Evolutionary conservation across 2,329 filamentous ascomycete species (phyloP).

Genomic region (Aspergillus sp.): DNA sequence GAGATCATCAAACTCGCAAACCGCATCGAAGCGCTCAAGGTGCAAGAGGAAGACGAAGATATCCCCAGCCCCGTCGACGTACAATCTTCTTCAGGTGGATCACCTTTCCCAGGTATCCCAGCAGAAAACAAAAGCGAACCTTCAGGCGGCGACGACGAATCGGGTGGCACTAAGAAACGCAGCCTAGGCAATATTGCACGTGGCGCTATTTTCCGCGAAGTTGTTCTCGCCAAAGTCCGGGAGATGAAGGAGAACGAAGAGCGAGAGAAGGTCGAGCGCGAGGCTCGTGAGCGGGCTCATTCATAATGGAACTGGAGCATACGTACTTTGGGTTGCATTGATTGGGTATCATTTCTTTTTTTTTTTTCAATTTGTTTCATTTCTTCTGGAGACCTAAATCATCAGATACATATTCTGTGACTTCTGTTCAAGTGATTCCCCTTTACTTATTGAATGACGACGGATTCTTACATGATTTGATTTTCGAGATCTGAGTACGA

Average conservation of each 20-base stretch:
- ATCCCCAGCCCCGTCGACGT: slow-evolving; percentile 59
- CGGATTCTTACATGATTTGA: slow-evolving; percentile 3
- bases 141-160: slow-evolving; percentile 21
- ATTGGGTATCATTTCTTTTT: slow-evolving; percentile 4
- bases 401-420: slow-evolving; percentile 24
- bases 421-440: slow-evolving; percentile 36
- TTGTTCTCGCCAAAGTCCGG: slow-evolving; percentile 88
- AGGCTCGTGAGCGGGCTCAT: slow-evolving; percentile 44
- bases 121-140: slow-evolving; percentile 13
- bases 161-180: slow-evolving; percentile 45
- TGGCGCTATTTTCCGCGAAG: slow-evolving; percentile 84
- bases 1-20: slow-evolving; percentile 95
- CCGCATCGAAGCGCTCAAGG: slow-evolving; percentile 90
- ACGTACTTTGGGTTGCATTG: slow-evolving; percentile 21
- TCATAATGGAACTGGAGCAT: slow-evolving; percentile 13
- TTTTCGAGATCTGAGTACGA: neutral
- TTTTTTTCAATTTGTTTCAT: slow-evolving; percentile 1
- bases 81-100: slow-evolving; percentile 52
- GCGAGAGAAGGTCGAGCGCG: slow-evolving; percentile 65
- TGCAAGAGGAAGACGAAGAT: slow-evolving; percentile 84
- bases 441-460: slow-evolving; percentile 13
- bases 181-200: slow-evolving; percentile 60
- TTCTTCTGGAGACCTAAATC: neutral
- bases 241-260: slow-evolving; percentile 89
- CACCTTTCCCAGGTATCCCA: slow-evolving; percentile 26